These are phyloP conservation scores for Aphanomyces invadans DNA, from an alignment of 352 stramenopile genomes.

Conservation along the genomic window DNA sequence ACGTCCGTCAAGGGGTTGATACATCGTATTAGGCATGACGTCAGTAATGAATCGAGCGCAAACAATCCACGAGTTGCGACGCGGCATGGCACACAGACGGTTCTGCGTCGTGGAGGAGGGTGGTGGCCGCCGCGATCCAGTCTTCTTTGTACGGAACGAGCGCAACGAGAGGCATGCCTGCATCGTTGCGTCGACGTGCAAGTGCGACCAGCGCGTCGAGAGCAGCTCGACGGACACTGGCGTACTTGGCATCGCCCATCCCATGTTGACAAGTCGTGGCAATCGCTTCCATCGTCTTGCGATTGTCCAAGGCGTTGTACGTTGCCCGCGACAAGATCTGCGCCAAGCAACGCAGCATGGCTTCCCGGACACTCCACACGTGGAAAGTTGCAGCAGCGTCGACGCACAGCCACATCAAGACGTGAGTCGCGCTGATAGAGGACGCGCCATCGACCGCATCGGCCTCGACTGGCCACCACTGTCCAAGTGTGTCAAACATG, in stretches of 20 bases:
- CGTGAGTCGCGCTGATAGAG: conserved; percentile 23
- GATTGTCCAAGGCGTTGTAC: conserved; percentile 24
- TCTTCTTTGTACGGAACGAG: conserved; percentile 23
- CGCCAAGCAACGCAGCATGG: conserved; percentile 39
- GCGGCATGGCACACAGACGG: conserved; percentile 12
- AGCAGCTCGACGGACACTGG: conserved; percentile 56
- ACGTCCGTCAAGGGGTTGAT: too few relatives aligned
- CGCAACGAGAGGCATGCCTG: background rate
- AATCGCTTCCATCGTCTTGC: conserved; percentile 31
- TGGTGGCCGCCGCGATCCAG: background rate
- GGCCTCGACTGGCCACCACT: conserved; percentile 36
- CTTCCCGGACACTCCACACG: conserved; percentile 60
- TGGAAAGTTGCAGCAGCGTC: conserved; percentile 36
- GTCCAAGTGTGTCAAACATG: conserved; percentile 53
- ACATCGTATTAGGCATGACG: too few relatives aligned
- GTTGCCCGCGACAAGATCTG: conserved; percentile 35
- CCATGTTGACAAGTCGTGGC: conserved; percentile 45
- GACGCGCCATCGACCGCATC: background rate
- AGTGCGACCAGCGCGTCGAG: conserved; percentile 41
- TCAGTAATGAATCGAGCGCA: background rate
- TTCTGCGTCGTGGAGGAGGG: conserved; percentile 3
- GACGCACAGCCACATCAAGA: conserved; percentile 43
- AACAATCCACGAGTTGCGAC: background rate
- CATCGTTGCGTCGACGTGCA: background rate
- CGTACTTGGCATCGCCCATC: conserved; percentile 59